phyloP scores from a whole-genome alignment of 495 filamentous ascomycete genomes.

The Penicillium goetzii region DNA sequence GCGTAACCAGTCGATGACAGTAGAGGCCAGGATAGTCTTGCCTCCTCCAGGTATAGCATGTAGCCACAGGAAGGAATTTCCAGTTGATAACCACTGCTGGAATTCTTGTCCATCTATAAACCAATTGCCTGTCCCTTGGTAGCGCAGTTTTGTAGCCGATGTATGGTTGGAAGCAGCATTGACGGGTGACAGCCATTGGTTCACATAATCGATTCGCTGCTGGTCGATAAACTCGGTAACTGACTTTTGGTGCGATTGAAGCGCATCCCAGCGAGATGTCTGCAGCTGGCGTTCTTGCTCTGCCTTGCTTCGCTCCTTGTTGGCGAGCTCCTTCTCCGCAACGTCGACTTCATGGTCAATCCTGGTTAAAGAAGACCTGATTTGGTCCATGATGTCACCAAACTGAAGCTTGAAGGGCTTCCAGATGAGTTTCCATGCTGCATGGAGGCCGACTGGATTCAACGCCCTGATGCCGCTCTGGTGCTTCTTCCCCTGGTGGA shows the following conservation, averaged over 20 bases:
- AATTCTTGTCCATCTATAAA: conserved; percentile 3
- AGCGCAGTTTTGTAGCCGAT: not conserved
- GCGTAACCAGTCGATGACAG: not conserved
- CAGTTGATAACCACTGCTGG: not conserved
- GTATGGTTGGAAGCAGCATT: not conserved
- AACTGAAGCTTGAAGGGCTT: conserved; percentile 3
- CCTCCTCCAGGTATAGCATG: not conserved
- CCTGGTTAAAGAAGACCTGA: not conserved
- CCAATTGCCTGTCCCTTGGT: not conserved
- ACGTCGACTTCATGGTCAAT: not conserved
- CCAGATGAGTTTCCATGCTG: conserved; percentile 1
- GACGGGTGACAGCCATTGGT: not conserved
- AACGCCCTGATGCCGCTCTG: not conserved
- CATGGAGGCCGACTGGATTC: conserved; percentile 1
- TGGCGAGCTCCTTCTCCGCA: not conserved
- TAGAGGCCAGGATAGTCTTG: not conserved
- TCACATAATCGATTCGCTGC: conserved; percentile 1
- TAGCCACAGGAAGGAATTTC: not conserved
- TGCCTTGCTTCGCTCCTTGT: not conserved
- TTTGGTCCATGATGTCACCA: conserved; percentile 2
- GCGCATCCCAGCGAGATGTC: not conserved
- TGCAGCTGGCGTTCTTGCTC: conserved; percentile 1
- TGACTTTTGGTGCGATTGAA: not conserved
- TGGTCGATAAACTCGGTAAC: not conserved
- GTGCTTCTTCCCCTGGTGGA: not conserved